These are phyloP conservation scores for Purshia tridentata DNA, from an alignment of 306 rosid species.

Conservation along the genomic window DNA sequence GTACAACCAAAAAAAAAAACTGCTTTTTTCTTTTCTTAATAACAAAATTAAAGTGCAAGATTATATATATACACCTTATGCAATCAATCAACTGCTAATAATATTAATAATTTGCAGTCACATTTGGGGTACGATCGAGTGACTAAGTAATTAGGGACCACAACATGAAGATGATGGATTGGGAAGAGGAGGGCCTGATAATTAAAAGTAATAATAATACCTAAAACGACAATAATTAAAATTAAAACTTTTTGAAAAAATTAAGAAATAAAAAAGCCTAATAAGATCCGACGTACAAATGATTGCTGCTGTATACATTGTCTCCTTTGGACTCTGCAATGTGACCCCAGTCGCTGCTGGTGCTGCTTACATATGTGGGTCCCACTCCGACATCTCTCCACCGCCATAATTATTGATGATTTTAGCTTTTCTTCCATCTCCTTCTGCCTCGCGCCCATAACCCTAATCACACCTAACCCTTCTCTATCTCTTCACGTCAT, in stretches of 20 bases:
- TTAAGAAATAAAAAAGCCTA: not conserved
- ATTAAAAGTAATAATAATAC: not conserved
- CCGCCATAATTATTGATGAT: constrained; percentile 25
- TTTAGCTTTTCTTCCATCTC: too few relatives aligned
- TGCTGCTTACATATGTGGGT: not conserved
- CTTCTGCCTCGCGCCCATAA: constrained; percentile 32
- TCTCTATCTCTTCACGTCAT: constrained; percentile 34
- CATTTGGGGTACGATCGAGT: not conserved
- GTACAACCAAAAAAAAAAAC: too few relatives aligned
- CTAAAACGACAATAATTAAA: not conserved
- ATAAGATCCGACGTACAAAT: constrained; percentile 59
- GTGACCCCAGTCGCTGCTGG: constrained; percentile 16
- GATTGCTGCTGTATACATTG: constrained; percentile 52
- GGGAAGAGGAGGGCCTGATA: not conserved
- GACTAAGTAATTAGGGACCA: too few relatives aligned
- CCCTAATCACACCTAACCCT: constrained; percentile 4
- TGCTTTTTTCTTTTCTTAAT: too few relatives aligned
- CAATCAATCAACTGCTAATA: not conserved
- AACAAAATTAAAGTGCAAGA: too few relatives aligned
- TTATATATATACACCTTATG: too few relatives aligned
- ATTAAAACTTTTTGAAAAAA: not conserved
- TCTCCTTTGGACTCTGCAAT: constrained; percentile 46
- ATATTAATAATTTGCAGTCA: not conserved
- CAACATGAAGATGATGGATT: not conserved
- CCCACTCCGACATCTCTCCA: constrained; percentile 19